A percentile compares a stretch with the other conserved stretches of the same genome.
These are phyloP conservation scores for Sporisorium iseilematis-ciliati DNA, from an alignment of 1,284 basidiomycete genomes.

Conservation along the genomic window DNA sequence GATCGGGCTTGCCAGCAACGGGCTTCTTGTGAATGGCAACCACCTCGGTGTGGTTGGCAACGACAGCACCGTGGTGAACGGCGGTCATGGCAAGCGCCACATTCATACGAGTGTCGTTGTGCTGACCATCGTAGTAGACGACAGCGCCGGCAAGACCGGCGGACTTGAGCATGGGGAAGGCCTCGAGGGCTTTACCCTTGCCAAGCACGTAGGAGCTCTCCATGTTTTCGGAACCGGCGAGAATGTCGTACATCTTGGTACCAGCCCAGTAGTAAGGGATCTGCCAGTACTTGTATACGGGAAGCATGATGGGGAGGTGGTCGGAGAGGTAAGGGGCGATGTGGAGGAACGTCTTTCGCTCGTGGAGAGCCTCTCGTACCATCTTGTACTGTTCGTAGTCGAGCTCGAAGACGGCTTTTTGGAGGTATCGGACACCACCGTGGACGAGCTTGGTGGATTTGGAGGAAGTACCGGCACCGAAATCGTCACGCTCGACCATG, in stretches of 20 bases:
- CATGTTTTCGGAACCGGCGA: slow-evolving; percentile 98
- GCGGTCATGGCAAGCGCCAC: slow-evolving; percentile 88
- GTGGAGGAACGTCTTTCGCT: slow-evolving; percentile 91
- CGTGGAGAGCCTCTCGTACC: slow-evolving; percentile 91
- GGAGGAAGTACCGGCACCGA: slow-evolving; percentile 88
- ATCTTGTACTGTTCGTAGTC: slow-evolving; percentile 91
- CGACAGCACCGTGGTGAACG: slow-evolving; percentile 88
- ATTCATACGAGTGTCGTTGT: slow-evolving; percentile 99
- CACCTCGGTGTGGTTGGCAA: slow-evolving; percentile 92
- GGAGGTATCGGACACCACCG: slow-evolving; percentile 95
- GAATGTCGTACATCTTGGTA: slow-evolving; percentile 94
- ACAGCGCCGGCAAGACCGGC: slow-evolving; percentile 94
- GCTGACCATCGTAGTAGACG: slow-evolving; percentile 98
- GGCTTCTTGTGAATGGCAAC: slow-evolving; percentile 79
- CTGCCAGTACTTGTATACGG: slow-evolving; percentile 91
- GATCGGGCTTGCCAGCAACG: slow-evolving; percentile 73
- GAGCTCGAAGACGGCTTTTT: slow-evolving; percentile 94
- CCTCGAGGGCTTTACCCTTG: slow-evolving; percentile 85
- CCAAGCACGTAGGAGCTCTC: slow-evolving; percentile 94
- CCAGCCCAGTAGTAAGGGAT: slow-evolving; percentile 95
- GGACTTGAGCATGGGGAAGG: slow-evolving; percentile 94
- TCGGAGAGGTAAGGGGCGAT: slow-evolving; percentile 93
- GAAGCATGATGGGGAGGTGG: slow-evolving; percentile 94
- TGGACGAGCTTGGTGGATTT: slow-evolving; percentile 98
- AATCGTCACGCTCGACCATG: slow-evolving; percentile 93